These are phyloP conservation scores for Arthrobotrys musiformis DNA, from an alignment of 2,329 filamentous ascomycete species.

Conservation along the genomic window DNA sequence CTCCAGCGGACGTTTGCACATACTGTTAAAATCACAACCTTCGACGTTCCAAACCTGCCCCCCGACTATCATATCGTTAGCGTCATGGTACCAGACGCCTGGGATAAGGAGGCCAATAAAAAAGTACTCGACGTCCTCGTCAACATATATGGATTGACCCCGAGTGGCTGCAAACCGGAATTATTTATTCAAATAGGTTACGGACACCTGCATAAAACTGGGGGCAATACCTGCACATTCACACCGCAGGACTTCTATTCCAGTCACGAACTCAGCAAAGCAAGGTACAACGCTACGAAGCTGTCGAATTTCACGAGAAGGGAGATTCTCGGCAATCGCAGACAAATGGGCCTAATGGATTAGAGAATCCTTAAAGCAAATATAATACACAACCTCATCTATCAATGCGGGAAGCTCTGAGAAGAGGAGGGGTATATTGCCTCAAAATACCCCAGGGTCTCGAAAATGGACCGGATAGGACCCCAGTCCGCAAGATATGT, in stretches of 20 bases:
- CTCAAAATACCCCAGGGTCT: background rate
- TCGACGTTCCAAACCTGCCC: background rate
- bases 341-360: no score
- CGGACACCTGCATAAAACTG: conserved; percentile 17
- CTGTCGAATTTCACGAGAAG: background rate
- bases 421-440: background rate
- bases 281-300: background rate
- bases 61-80: background rate
- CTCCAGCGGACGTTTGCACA: conserved; percentile 3
- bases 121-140: conserved; percentile 32
- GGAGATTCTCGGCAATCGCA: background rate
- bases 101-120: conserved; percentile 4
- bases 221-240: conserved; percentile 10
- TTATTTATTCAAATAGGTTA: conserved; percentile 16
- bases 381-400: background rate
- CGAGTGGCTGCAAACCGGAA: conserved; percentile 25
- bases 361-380: background rate
- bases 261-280: background rate
- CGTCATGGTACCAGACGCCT: conserved; percentile 1
- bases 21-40: conserved; percentile 4
- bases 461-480: background rate
- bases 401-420: background rate
- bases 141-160: conserved; percentile 8
- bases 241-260: conserved; percentile 8
- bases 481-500: no score